Evolutionary conservation across 495 filamentous ascomycete genomes (phyloP), one percentile per base, ranked within the genome.

Genomic region (Parathielavia appendiculata): DNA sequence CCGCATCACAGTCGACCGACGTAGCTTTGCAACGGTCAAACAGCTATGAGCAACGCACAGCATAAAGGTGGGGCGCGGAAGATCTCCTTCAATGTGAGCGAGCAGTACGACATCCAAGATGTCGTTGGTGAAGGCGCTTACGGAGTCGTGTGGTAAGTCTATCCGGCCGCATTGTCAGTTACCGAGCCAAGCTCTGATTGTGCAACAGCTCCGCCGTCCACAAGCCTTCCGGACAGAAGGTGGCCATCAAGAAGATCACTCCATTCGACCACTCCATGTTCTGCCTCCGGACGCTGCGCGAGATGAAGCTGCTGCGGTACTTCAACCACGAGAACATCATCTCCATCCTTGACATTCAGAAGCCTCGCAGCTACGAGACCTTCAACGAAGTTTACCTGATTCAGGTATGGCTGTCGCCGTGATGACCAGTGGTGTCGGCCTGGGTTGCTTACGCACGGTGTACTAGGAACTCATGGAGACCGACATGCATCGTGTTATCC

Each of bases 271-370:
- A 97, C 70, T 96, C 91, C 66, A 97, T 97, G 92, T 98, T 98
- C 80, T 97, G 93, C 71, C 76, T 99, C 64, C 82, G 95, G 67
- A 99, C 95, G 8, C 78, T 99, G 62, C 91, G 95, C 68, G 95
- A 99, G 76, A 99, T 99, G 95, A 99, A 99, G 82, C 80, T 99
- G 55, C 79, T 99, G 63, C 84, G 95, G 63, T 97, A 99, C 75
- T 99, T 99, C 81, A 99, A 99, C 76, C 95, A 99, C 69, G 95
- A 99, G 75, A 99, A 99, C 75, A 97, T 99, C 75, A 99, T 99
- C 69, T 96, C 92, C 38, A 99, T 99, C 65, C 81, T 99, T 51
- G 95, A 99, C 73, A 97, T 99, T 64, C 95, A 99, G 76, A 93
- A 96, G 78, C 95, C 95, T 22, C 82, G 92, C 64, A 92, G 88